phyloP scores from a whole-genome alignment of 1,284 basidiomycete genomes.

The Pisolithus thermaeus region DNA sequence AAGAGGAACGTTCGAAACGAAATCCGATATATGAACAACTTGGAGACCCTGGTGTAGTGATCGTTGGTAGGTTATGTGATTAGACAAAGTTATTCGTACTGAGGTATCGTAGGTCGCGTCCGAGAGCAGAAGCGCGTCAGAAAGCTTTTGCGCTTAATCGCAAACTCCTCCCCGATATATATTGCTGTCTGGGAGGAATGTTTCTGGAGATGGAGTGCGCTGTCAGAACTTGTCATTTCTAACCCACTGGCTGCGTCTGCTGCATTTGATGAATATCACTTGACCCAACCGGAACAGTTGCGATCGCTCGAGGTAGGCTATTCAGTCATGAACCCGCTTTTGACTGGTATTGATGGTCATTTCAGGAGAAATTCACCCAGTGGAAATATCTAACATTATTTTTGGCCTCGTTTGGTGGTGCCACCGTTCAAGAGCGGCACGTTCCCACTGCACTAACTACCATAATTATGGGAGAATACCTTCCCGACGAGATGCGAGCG shows the following conservation, averaged over 20 bases:
- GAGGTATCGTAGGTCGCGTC: constrained; percentile 45
- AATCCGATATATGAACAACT: constrained; percentile 71
- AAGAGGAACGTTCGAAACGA: constrained; percentile 61
- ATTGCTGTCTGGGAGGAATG: constrained; percentile 80
- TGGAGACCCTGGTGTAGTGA: constrained; percentile 63
- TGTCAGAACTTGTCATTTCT: constrained; percentile 46
- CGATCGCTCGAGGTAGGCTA: constrained; percentile 36
- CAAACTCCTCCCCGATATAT: constrained; percentile 58
- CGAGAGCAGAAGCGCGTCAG: constrained; percentile 79
- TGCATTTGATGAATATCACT: constrained; percentile 30
- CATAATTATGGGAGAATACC: constrained; percentile 51
- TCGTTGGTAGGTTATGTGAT: constrained; percentile 52
- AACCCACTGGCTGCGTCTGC: constrained; percentile 29
- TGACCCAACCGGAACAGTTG: constrained; percentile 31
- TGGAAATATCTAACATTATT: constrained; percentile 89
- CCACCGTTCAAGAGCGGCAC: constrained; percentile 52
- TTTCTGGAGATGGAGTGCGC: constrained; percentile 59
- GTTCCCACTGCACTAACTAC: constrained; percentile 45
- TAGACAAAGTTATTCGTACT: background rate
- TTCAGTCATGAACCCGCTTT: background rate
- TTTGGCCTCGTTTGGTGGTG: constrained; percentile 69
- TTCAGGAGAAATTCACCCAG: constrained; percentile 68
- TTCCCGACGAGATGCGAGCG: constrained; percentile 69
- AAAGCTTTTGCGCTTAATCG: constrained; percentile 60
- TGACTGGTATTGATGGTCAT: constrained; percentile 9